Evolutionary conservation across 768 basidiomycete genomes (phyloP), one percentile per base, ranked within the genome.

Genomic region (Psilocybe cubensis): DNA sequence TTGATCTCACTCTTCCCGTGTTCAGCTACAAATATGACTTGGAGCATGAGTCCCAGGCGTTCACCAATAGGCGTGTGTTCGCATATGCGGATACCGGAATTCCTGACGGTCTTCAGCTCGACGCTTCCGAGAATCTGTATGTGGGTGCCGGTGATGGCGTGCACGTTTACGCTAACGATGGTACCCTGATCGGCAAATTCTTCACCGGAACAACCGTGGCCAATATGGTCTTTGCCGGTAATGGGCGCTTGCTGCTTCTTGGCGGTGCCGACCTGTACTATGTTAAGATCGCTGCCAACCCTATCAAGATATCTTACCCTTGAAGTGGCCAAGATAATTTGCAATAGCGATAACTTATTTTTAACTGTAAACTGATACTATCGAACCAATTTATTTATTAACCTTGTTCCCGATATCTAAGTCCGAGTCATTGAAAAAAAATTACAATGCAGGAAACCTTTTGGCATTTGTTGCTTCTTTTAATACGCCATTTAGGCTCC

Each of bases 1-100:
- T n/a, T 3, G 7, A n/a, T n/a, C 41, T 17, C 41, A 8, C 6
- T 6, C n/a, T 46, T 3, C 44, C 27, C 23, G n/a, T 24, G n/a
- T 46, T 27, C 60, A 91, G 87, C 35, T 90, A 90, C 61, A 81
- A 80, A 8, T 91, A 80, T 62, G 88, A 91, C 63, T 83, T 92
- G 8, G 82, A 88, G 62, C 70, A 78, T 5, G 72, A 61, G 27
- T 82, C 81, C 0, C 78, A 83, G 28, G 67, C 76, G 4, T 85
- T 89, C 65, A 68, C 45, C 41, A 64, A 89, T 64, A 80, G 86
- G 17, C 79, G 86, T 5, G 79, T 88, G 12, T 87, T 91, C 59
- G 87, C 88, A 0, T 89, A 83, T 59, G 64, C 72, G 4, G 88
- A 89, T 57, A 72, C 85, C 14, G 87, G 88, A 1, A 70, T 84